Conservation (phyloP, 2,329 filamentous ascomycete genomes). For the Penicillium sp. region DNA sequence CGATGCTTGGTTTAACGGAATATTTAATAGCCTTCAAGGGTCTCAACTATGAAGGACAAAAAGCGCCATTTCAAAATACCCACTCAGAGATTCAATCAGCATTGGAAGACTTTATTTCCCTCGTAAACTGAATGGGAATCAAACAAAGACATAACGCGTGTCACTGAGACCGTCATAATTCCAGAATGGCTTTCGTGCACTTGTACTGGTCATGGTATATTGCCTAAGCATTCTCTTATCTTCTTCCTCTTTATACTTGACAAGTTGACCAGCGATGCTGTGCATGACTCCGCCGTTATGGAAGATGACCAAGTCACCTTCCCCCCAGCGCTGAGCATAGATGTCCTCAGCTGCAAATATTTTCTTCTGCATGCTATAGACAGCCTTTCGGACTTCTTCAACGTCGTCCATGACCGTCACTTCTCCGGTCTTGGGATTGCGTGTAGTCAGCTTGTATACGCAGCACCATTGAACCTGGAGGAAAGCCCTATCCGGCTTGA, state of each 20-base stretch:
- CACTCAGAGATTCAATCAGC: no score
- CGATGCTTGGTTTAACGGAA: slow-evolving; percentile 26
- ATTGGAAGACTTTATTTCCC: no score
- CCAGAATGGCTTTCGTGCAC: slow-evolving; percentile 8
- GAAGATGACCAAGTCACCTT: slow-evolving; percentile 15
- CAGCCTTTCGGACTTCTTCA: slow-evolving; percentile 5
- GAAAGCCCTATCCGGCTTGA: slow-evolving; percentile 11
- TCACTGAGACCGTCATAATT: slow-evolving; percentile 7
- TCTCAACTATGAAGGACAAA: slow-evolving; percentile 1
- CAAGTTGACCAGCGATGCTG: slow-evolving; percentile 15
- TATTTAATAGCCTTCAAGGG: slow-evolving; percentile 17
- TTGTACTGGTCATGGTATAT: slow-evolving; percentile 14
- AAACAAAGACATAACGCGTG: slow-evolving; percentile 5
- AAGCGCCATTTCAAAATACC: no score
- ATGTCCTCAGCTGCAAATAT: slow-evolving; percentile 14
- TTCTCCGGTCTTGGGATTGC: slow-evolving; percentile 6
- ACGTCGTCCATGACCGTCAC: slow-evolving; percentile 11
- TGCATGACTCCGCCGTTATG: slow-evolving; percentile 15
- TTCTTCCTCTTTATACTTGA: slow-evolving; percentile 8
- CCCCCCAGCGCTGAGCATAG: slow-evolving; percentile 13
- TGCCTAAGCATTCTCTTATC: slow-evolving; percentile 15
- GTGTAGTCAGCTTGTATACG: slow-evolving; percentile 11
- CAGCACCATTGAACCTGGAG: slow-evolving; percentile 14
- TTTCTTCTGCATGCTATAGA: slow-evolving; percentile 14
- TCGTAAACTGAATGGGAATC: no score